Evolutionary conservation across 2,329 filamentous ascomycete species (phyloP), one percentile per base, ranked within the genome.

Genomic region (Sarocladium oryzae): DNA sequence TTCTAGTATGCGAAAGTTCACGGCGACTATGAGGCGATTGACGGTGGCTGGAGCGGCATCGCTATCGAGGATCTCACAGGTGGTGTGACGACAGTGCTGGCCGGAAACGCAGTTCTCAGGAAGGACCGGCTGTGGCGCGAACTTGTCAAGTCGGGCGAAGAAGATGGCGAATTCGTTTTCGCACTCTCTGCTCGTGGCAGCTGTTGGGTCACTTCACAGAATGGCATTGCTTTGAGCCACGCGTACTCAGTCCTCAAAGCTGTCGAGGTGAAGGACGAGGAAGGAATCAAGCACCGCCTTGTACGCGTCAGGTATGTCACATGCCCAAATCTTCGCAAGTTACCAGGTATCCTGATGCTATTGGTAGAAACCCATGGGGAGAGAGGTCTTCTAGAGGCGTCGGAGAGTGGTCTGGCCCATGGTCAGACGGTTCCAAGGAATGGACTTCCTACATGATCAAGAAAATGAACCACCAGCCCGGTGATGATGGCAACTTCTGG

Each of bases 371-470:
- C 58, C 86, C 86, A 0, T 89, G 85, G 86, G 86, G 86, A 11
- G 71, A 79, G 54, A 77, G 76, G 26, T 54, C 57, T 9, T 56
- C 58, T n/a, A 57, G 56, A 18, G 69, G 68, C 8, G 49, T 66
- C 2, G 69, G 70, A 46, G 85, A 88, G 65, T 88, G 85, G 85
- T 82, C 78, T 51, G 86, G 86, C 13, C 75, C 82, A 4, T 89
- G 86, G 85, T 81, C 79, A 33, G 85, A 89, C 61, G 86, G 86
- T 0, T 85, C 82, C 4, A 81, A 84, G 56, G 79, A 88, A 61
- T 89, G 86, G 86, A 88, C 83, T 1, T 71, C 84, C 0, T 79
- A 87, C 58, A 88, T 85, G 84, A 82, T 89, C 70, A 67, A 78
- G 54, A 78, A 80, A 55, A 70, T 88, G 2, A 71, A 76, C 24